phyloP scores from a whole-genome alignment of 768 basidiomycete genomes.

The Collybia sp. region DNA sequence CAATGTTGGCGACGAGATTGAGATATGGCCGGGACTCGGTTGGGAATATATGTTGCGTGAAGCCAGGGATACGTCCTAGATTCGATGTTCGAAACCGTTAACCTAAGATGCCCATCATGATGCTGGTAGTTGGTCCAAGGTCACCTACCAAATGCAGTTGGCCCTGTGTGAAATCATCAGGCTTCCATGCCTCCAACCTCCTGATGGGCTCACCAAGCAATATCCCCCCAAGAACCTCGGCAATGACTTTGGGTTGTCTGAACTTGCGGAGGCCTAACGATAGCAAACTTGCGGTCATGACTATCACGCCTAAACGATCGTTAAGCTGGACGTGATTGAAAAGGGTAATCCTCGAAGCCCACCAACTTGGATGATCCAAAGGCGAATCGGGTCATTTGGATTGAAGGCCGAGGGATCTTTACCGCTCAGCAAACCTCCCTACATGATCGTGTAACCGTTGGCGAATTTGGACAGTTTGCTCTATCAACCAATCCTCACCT shows the following conservation, averaged over 20 bases:
- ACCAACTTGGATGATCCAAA: conserved; percentile 83
- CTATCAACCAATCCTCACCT: conserved; percentile 29
- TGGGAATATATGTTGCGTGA: conserved; percentile 85
- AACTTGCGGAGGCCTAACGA: conserved; percentile 67
- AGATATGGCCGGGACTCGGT: conserved; percentile 66
- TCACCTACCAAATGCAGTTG: conserved; percentile 40
- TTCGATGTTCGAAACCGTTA: not conserved
- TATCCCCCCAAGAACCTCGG: conserved; percentile 85
- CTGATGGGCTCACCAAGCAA: conserved; percentile 51
- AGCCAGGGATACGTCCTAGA: conserved; percentile 78
- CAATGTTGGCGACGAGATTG: conserved; percentile 85
- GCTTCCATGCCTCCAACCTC: too few relatives aligned
- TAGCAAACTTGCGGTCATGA: conserved; percentile 74
- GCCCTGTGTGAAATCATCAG: conserved; percentile 28
- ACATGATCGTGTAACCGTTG: too few relatives aligned
- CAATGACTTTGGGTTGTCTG: conserved; percentile 82
- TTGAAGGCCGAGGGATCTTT: conserved; percentile 69
- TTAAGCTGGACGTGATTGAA: not conserved
- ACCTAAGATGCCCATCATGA: too few relatives aligned
- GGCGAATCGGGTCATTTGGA: conserved; percentile 59
- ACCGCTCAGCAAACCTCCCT: conserved; percentile 77
- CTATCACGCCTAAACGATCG: conserved; percentile 64
- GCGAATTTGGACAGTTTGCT: too few relatives aligned
- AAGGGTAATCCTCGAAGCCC: conserved; percentile 13
- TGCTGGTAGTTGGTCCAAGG: not conserved